Conservation (phyloP, 306 rosid genomes). For the Fagus sylvatica region DNA sequence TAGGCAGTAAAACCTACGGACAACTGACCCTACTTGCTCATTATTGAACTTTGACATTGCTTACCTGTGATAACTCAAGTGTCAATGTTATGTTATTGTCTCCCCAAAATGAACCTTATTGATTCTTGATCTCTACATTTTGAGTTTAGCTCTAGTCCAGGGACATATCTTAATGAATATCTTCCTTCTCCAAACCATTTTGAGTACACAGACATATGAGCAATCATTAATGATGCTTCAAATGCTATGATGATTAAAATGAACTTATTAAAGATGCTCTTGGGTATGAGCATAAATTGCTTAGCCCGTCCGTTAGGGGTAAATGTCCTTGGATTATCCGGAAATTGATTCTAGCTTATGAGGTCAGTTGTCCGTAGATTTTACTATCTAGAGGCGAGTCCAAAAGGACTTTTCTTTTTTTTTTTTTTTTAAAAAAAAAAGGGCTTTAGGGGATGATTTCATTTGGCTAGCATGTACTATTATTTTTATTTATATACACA, state of each 20-base stretch:
- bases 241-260: neutral
- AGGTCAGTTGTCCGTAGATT: too few species aligned
- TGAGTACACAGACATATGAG: neutral
- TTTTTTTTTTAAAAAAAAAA: too few species aligned
- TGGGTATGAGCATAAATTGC: too few species aligned
- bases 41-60: neutral
- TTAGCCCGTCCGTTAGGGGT: too few species aligned
- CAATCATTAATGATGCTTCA: neutral
- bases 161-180: neutral
- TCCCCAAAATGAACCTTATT: neutral
- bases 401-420: too few species aligned
- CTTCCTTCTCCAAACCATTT: neutral
- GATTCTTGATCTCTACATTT: neutral
- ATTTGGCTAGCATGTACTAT: neutral
- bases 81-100: neutral
- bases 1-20: too few species aligned
- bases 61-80: neutral
- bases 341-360: too few species aligned
- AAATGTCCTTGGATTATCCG: too few species aligned
- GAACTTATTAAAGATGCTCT: neutral
- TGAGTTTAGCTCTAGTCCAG: neutral
- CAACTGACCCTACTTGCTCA: too few species aligned
- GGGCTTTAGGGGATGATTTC: neutral
- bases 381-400: too few species aligned
- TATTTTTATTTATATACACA: neutral